phyloP scores from a whole-genome alignment of 108 stramenopile species.

The Nitzschia inconspicua region DNA sequence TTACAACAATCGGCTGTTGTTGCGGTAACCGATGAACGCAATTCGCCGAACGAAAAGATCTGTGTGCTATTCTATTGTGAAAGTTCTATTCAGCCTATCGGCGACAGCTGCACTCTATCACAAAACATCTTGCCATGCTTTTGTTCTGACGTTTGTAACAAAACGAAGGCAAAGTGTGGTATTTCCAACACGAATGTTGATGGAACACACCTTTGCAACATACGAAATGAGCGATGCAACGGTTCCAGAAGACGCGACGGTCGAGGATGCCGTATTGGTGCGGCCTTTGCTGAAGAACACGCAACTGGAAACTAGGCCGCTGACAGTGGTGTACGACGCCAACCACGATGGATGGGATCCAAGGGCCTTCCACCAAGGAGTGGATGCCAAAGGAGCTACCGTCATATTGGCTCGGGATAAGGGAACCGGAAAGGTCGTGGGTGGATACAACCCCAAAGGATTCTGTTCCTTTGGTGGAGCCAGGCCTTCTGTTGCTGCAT shows the following conservation, averaged over 20 bases:
- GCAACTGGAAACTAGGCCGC: conserved; percentile 45
- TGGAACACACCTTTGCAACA: conserved; percentile 20
- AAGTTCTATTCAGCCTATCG: too few species aligned
- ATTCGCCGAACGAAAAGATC: too few species aligned
- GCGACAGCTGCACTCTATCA: too few species aligned
- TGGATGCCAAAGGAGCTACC: conserved; percentile 66
- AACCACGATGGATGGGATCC: conserved; percentile 47
- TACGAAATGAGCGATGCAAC: conserved; percentile 12
- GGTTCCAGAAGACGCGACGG: not conserved
- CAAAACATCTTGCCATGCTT: too few species aligned
- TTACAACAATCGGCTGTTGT: too few species aligned
- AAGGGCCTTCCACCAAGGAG: conserved; percentile 33
- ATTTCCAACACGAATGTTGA: too few species aligned
- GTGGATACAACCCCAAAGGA: conserved; percentile 68
- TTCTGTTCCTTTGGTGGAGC: conserved; percentile 55
- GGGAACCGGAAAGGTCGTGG: conserved; percentile 29
- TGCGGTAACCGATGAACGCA: too few species aligned
- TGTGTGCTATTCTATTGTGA: too few species aligned
- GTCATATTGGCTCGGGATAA: conserved; percentile 38
- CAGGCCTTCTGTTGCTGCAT: conserved; percentile 46
- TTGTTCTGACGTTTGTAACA: too few species aligned
- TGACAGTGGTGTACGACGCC: conserved; percentile 50
- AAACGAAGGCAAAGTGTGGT: too few species aligned
- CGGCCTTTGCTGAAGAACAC: conserved; percentile 53
- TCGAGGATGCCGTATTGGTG: conserved; percentile 13